phyloP scores from a whole-genome alignment of 352 stramenopile species.

The Pythium monospermum region DNA sequence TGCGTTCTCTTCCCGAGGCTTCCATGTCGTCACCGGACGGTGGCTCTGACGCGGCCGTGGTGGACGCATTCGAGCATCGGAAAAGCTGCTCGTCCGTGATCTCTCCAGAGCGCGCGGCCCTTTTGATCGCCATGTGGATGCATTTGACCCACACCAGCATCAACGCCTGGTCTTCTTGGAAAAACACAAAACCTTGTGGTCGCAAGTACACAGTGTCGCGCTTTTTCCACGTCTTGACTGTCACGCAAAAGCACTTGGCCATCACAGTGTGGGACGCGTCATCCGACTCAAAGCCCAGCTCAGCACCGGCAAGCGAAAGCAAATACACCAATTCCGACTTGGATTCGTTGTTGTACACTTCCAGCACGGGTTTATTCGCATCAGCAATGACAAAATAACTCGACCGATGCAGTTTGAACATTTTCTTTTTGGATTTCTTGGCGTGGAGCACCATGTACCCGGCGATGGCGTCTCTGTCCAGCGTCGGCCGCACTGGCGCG shows the following conservation, averaged over 20 bases:
- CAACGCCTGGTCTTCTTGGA: constrained; percentile 56
- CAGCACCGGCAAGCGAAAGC: constrained; percentile 47
- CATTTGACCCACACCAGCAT: constrained; percentile 77
- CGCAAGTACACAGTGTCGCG: constrained; percentile 49
- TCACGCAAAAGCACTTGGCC: constrained; percentile 74
- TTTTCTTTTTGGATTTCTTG: constrained; percentile 55
- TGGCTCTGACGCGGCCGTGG: constrained; percentile 1
- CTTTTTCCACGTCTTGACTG: constrained; percentile 70
- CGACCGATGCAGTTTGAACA: constrained; percentile 41
- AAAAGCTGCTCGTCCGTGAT: constrained; percentile 35
- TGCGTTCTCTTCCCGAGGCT: constrained; percentile 11
- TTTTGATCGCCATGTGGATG: constrained; percentile 65
- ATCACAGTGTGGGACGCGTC: constrained; percentile 55
- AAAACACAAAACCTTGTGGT: constrained; percentile 67
- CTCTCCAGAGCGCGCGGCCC: constrained; percentile 21
- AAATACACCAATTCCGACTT: constrained; percentile 51
- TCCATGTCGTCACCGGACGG: constrained; percentile 11
- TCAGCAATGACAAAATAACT: constrained; percentile 51
- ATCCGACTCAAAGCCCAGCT: constrained; percentile 65
- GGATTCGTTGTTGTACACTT: constrained; percentile 59
- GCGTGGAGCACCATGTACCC: constrained; percentile 57
- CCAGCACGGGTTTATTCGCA: constrained; percentile 42
- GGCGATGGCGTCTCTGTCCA: constrained; percentile 40
- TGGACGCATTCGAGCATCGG: constrained; percentile 24
- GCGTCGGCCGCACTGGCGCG: constrained; percentile 16